A percentile compares a stretch with the other conserved stretches of the same genome.
Conservation (phyloP, 306 rosid species). For the Lathyrus oleraceus region DNA sequence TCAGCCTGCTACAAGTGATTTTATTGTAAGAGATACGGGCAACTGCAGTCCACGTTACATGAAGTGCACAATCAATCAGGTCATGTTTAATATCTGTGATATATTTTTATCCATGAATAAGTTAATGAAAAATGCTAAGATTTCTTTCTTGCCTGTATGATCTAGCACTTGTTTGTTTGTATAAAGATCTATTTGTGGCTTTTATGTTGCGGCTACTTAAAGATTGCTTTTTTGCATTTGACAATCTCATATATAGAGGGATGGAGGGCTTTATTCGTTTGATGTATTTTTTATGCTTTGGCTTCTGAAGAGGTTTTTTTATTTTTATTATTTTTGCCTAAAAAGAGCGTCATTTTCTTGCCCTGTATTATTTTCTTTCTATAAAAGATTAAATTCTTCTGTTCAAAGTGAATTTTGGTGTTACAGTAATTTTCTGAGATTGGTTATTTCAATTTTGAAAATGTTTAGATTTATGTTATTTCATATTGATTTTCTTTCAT, state of each 20-base stretch:
- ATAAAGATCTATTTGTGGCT: constrained; percentile 25
- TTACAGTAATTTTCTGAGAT: constrained; percentile 14
- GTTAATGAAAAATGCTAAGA: constrained; percentile 13
- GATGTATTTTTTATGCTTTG: constrained; percentile 32
- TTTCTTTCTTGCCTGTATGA: constrained; percentile 23
- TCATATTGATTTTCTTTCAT: constrained; percentile 30
- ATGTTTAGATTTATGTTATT: constrained; percentile 23
- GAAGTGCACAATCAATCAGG: constrained; percentile 99
- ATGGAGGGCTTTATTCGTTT: constrained; percentile 4
- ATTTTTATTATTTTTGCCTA: background rate
- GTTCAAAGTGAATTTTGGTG: constrained; percentile 29
- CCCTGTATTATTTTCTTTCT: constrained; percentile 27
- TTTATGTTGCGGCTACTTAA: constrained; percentile 22
- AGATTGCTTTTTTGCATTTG: constrained; percentile 6
- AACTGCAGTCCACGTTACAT: constrained; percentile 98
- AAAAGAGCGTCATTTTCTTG: background rate
- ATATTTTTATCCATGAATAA: constrained; percentile 30
- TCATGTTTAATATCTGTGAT: constrained; percentile 35
- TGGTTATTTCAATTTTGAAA: constrained; percentile 19
- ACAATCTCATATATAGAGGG: constrained; percentile 6
- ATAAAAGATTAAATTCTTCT: background rate
- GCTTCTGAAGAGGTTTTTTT: constrained; percentile 2
- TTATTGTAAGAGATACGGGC: constrained; percentile 81
- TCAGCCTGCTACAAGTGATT: constrained; percentile 97
- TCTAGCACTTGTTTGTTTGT: constrained; percentile 26